phyloP scores from a whole-genome alignment of 805 yeast species.

The Lipomyces mesembrius region DNA sequence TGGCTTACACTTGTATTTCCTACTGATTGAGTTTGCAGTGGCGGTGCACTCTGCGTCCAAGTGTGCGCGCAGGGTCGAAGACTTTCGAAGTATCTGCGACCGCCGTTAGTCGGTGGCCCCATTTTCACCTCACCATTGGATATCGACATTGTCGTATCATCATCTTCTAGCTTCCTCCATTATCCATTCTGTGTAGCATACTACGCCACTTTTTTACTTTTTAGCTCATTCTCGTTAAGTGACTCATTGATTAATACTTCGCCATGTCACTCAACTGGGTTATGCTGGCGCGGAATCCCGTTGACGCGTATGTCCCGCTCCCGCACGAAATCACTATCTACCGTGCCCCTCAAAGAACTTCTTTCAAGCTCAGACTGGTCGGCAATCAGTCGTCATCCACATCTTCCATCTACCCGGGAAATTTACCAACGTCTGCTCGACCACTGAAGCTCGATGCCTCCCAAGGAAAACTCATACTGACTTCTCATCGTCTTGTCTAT shows the following conservation, averaged over 20 bases:
- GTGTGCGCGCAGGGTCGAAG: not conserved
- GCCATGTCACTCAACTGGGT: constrained; percentile 42
- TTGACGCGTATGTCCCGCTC: constrained; percentile 35
- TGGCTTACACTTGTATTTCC: not conserved
- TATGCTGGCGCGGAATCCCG: constrained; percentile 33
- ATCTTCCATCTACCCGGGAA: constrained; percentile 23
- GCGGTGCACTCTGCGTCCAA: not conserved
- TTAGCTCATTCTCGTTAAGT: not conserved
- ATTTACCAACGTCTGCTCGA: constrained; percentile 11
- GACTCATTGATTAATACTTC: constrained; percentile 2
- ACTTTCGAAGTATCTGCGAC: not conserved
- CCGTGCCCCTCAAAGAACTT: constrained; percentile 29
- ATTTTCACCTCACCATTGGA: not conserved
- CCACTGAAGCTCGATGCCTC: constrained; percentile 25
- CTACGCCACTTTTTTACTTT: not conserved
- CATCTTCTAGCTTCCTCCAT: not conserved
- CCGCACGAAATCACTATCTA: constrained; percentile 29
- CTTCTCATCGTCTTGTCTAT: constrained; percentile 39
- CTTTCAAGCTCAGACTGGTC: constrained; percentile 25
- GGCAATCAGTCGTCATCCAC: constrained; percentile 13
- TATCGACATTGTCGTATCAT: not conserved
- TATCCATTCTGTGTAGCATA: not conserved
- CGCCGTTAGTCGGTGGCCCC: not conserved
- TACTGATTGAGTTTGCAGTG: not conserved
- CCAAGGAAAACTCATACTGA: constrained; percentile 36